Conservation (phyloP, 768 basidiomycete genomes). For the Lactarius sp. region DNA sequence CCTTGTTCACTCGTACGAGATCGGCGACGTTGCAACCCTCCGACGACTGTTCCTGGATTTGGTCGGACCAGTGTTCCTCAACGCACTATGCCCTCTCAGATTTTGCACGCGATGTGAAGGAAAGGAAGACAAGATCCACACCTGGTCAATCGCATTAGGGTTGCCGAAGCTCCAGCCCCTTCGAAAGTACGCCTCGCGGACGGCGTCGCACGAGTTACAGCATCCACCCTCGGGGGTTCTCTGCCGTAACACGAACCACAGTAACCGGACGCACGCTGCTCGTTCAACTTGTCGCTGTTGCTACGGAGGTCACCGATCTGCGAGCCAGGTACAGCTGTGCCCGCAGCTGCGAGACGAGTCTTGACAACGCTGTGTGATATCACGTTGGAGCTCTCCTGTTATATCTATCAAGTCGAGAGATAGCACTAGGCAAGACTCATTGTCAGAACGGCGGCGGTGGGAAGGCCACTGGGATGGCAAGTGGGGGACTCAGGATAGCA, state of each 20-base stretch:
- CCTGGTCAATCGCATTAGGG: slow-evolving; percentile 91
- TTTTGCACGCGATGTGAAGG: neutral
- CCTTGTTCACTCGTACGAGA: too few relatives aligned
- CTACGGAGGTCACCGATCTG: slow-evolving; percentile 66
- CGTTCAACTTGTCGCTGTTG: slow-evolving; percentile 77
- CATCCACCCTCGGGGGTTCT: slow-evolving; percentile 70
- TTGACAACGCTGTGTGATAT: slow-evolving; percentile 87
- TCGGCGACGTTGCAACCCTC: too few relatives aligned
- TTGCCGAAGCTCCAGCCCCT: slow-evolving; percentile 94
- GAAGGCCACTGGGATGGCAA: neutral
- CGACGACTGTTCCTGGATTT: too few relatives aligned
- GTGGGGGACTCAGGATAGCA: slow-evolving; percentile 74
- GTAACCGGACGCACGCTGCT: slow-evolving; percentile 55
- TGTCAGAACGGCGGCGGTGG: neutral
- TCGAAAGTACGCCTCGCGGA: slow-evolving; percentile 82
- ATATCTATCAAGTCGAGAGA: slow-evolving; percentile 98
- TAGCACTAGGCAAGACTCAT: slow-evolving; percentile 53
- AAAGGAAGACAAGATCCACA: slow-evolving; percentile 32
- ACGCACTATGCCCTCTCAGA: slow-evolving; percentile 58
- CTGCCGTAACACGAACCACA: slow-evolving; percentile 98
- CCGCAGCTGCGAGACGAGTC: slow-evolving; percentile 61
- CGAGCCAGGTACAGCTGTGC: slow-evolving; percentile 53
- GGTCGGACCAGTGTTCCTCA: slow-evolving; percentile 52
- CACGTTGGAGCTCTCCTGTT: slow-evolving; percentile 89
- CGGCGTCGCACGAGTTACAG: slow-evolving; percentile 95